Evolutionary conservation across 768 basidiomycete species (phyloP).

Genomic region (Lenzites betulinus): DNA sequence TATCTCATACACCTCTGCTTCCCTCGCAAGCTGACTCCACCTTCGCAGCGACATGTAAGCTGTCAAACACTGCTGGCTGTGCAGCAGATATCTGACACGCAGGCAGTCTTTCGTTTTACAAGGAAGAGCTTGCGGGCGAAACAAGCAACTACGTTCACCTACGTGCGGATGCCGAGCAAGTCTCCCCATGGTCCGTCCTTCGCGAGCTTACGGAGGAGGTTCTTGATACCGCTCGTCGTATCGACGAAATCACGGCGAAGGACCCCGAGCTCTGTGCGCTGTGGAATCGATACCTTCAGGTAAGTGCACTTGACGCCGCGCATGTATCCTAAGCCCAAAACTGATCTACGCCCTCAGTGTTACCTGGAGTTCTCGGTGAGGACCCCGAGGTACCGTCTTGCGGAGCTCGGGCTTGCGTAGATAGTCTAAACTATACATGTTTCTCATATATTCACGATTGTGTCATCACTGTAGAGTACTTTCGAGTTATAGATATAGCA

Average conservation of each 20-base stretch:
- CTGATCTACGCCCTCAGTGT: neutral
- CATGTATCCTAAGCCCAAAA: neutral
- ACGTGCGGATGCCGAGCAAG: constrained; percentile 13
- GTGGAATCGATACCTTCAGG: constrained; percentile 17
- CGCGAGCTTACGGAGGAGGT: constrained; percentile 18
- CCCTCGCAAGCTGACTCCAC: neutral
- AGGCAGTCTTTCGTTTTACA: constrained; percentile 24
- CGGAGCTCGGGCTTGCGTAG: constrained; percentile 9
- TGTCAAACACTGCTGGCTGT: neutral
- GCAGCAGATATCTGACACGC: neutral
- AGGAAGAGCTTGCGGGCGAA: constrained; percentile 25
- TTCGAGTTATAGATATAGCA: no score
- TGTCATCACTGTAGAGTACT: neutral
- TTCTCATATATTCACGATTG: neutral
- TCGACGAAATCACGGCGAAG: constrained; percentile 5
- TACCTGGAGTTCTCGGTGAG: constrained; percentile 16
- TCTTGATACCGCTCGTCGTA: constrained; percentile 10
- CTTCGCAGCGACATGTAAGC: constrained; percentile 13
- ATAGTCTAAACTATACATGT: neutral
- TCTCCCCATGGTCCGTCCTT: constrained; percentile 11
- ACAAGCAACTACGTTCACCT: constrained; percentile 22
- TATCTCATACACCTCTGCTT: no score
- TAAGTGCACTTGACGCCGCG: neutral
- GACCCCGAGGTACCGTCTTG: constrained; percentile 14
- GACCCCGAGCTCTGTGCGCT: constrained; percentile 7